phyloP scores from a whole-genome alignment of 116 monocot species.

The Dioscorea cayenensis region DNA sequence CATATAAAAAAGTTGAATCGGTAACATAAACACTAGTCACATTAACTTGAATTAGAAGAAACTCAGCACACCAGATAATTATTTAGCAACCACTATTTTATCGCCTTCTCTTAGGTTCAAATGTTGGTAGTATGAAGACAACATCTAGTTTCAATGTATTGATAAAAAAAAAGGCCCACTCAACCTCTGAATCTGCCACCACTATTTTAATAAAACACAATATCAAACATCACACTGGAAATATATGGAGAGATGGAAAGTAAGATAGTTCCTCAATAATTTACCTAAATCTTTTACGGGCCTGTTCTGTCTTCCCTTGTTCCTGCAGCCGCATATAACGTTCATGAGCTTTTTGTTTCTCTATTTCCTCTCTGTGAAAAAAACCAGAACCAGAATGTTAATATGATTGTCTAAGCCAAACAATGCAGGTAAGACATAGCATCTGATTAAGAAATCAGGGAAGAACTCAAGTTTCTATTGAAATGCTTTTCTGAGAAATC shows the following conservation, averaged over 20 bases:
- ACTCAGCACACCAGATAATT: too few relatives aligned
- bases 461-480: not conserved
- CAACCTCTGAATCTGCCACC: too few relatives aligned
- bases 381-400: not conserved
- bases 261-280: not conserved
- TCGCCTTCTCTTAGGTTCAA: too few relatives aligned
- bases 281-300: slow-evolving; percentile 69
- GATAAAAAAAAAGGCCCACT: too few relatives aligned
- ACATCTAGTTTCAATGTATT: too few relatives aligned
- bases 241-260: not conserved
- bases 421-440: not conserved
- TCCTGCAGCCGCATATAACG: slow-evolving; percentile 79
- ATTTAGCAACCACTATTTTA: too few relatives aligned
- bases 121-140: too few relatives aligned
- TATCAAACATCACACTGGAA: too few relatives aligned
- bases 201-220: too few relatives aligned
- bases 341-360: slow-evolving; percentile 72
- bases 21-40: too few relatives aligned
- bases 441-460: not conserved
- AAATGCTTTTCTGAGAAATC: not conserved
- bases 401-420: not conserved
- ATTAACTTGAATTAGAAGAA: too few relatives aligned
- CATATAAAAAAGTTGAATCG: too few relatives aligned
- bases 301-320: slow-evolving; percentile 82
- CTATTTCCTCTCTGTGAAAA: slow-evolving; percentile 54